Evolutionary conservation across 139 green algal genomes (phyloP).

Genomic region (Ettlia oleoabundans): DNA sequence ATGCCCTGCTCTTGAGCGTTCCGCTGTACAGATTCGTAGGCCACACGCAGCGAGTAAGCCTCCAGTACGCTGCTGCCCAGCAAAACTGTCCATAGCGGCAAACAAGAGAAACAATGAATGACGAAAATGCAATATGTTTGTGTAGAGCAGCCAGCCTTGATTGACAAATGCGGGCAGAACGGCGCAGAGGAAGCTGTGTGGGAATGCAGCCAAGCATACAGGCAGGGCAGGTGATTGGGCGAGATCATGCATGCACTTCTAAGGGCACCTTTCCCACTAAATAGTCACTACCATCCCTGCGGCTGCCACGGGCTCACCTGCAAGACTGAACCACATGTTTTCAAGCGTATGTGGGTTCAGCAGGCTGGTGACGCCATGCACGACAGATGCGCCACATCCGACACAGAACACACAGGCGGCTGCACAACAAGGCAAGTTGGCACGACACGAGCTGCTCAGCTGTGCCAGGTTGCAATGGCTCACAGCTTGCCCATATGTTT

Average conservation of each 20-base stretch:
- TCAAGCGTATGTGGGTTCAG: slow-evolving; percentile 53
- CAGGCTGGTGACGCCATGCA: slow-evolving; percentile 81
- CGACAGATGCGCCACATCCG: slow-evolving; percentile 82
- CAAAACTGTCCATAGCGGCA: too few species aligned
- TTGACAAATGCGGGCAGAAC: too few species aligned
- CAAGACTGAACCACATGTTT: slow-evolving; percentile 40
- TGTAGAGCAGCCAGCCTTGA: too few species aligned
- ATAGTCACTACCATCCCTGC: background rate
- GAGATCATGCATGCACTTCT: too few species aligned
- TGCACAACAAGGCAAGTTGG: background rate
- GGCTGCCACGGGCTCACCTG: slow-evolving; percentile 22
- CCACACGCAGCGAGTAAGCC: slow-evolving; percentile 82
- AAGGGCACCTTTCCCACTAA: too few species aligned
- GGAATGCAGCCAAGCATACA: background rate
- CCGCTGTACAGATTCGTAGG: slow-evolving; percentile 56
- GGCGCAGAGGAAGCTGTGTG: too few species aligned
- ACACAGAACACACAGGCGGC: slow-evolving; percentile 89
- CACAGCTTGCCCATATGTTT: too few species aligned
- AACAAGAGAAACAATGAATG: too few species aligned
- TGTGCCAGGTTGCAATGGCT: too few species aligned
- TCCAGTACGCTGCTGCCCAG: slow-evolving; percentile 65
- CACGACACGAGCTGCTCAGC: too few species aligned
- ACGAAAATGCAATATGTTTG: too few species aligned
- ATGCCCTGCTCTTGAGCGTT: slow-evolving; percentile 62
- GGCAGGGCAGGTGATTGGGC: too few species aligned